phyloP scores from a whole-genome alignment of 768 basidiomycete species.

The Tubosaeta sp. region DNA sequence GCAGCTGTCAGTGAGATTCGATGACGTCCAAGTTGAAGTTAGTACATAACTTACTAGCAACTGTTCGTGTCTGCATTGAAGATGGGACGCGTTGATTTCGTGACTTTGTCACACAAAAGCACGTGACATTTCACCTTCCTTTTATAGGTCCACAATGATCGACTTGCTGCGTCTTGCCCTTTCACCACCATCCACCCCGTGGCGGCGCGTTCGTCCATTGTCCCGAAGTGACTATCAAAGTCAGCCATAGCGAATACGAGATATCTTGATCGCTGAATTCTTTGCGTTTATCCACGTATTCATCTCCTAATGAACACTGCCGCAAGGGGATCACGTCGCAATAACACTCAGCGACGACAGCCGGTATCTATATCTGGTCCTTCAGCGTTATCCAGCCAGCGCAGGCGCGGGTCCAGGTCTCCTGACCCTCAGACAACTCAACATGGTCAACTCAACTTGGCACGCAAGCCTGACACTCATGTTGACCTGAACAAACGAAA shows the following conservation, averaged over 20 bases:
- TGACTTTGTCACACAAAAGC: neutral
- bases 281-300: neutral
- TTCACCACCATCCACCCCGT: slow-evolving; percentile 12
- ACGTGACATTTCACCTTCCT: slow-evolving; percentile 13
- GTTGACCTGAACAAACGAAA: slow-evolving; percentile 29
- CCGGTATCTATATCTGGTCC: slow-evolving; percentile 14
- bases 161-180: neutral
- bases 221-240: slow-evolving; percentile 1
- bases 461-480: slow-evolving; percentile 22
- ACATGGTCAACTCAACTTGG: slow-evolving; percentile 4
- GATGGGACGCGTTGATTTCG: too few species aligned
- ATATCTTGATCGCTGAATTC: slow-evolving; percentile 1
- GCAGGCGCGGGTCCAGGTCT: slow-evolving; percentile 34
- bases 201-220: neutral
- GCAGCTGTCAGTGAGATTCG: too few species aligned
- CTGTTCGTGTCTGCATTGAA: too few species aligned
- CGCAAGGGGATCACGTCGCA: slow-evolving; percentile 25
- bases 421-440: slow-evolving; percentile 26
- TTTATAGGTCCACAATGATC: slow-evolving; percentile 10
- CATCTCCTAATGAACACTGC: slow-evolving; percentile 20
- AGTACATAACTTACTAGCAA: too few species aligned
- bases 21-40: too few species aligned
- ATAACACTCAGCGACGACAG: slow-evolving; percentile 23
- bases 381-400: slow-evolving; percentile 14
- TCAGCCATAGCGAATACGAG: too few species aligned